Evolutionary conservation across 2,329 filamentous ascomycete genomes (phyloP).

Genomic region (Esteya vermicola): DNA sequence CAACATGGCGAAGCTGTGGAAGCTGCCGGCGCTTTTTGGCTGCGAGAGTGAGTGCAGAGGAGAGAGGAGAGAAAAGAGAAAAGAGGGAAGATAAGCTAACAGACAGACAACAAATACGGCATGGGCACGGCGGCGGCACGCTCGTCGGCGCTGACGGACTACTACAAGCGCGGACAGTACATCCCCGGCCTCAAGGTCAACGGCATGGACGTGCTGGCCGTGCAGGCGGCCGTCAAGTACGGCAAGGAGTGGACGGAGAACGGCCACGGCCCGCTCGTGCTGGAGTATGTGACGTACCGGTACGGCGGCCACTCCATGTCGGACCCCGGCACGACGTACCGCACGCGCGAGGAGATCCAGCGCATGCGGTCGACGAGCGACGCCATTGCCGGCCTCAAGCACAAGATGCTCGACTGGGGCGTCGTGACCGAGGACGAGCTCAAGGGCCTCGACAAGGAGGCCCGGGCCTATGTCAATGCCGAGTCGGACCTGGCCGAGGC

Average conservation of each 20-base stretch:
- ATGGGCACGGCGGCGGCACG: slow-evolving; percentile 96
- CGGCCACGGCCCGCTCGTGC: slow-evolving; percentile 85
- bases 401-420: slow-evolving; percentile 93
- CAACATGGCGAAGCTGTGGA: slow-evolving; percentile 99
- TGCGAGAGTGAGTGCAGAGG: slow-evolving; percentile 98
- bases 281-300: slow-evolving; percentile 98
- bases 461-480: slow-evolving; percentile 68
- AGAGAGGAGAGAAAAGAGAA: too few species aligned
- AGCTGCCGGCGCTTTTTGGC: slow-evolving; percentile 85
- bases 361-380: slow-evolving; percentile 99
- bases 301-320: slow-evolving; percentile 99
- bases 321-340: slow-evolving; percentile 97
- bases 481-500: slow-evolving; percentile 85
- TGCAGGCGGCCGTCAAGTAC: slow-evolving; percentile 91
- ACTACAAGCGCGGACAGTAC: slow-evolving; percentile 99
- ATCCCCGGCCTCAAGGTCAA: slow-evolving; percentile 99
- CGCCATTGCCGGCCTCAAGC: slow-evolving; percentile 93
- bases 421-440: slow-evolving; percentile 88
- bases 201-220: slow-evolving; percentile 96
- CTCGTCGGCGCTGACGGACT: slow-evolving; percentile 91
- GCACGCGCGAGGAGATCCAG: slow-evolving; percentile 97
- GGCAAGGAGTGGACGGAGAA: slow-evolving; percentile 73
- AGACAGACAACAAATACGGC: slow-evolving; percentile 95
- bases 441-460: slow-evolving; percentile 91
- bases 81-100: too few species aligned